A percentile compares a stretch with the other conserved stretches of the same genome.
These are phyloP conservation scores for Claviceps sp. DNA, from an alignment of 2,329 filamentous ascomycete genomes.

Conservation along the genomic window DNA sequence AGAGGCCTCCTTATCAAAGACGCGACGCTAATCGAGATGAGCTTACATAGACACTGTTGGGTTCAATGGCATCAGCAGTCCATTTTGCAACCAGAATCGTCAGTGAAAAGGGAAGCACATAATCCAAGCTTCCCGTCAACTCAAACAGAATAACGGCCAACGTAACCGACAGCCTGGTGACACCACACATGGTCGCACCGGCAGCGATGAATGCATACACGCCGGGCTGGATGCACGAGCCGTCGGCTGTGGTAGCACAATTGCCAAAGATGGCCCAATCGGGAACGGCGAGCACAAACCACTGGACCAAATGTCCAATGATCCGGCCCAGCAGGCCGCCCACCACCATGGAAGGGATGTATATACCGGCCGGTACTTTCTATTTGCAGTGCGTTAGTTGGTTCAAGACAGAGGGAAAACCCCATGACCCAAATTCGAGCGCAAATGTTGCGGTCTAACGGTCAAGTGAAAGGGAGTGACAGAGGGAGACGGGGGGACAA, in stretches of 20 bases:
- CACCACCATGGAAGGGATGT: constrained; percentile 97
- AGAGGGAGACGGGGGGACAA: no score
- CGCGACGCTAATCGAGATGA: neutral
- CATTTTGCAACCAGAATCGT: constrained; percentile 93
- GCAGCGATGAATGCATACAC: constrained; percentile 92
- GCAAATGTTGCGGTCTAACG: no score
- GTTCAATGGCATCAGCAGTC: constrained; percentile 92
- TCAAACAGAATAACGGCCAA: constrained; percentile 93
- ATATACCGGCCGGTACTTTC: constrained; percentile 93
- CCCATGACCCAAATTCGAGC: no score
- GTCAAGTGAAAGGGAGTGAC: no score
- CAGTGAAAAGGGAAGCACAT: constrained; percentile 87
- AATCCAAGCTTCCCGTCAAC: constrained; percentile 84
- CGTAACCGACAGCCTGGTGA: constrained; percentile 85
- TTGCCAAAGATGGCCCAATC: constrained; percentile 58
- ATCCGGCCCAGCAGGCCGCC: constrained; percentile 83
- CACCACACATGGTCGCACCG: constrained; percentile 94
- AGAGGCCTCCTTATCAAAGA: constrained; percentile 5
- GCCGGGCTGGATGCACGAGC: constrained; percentile 87
- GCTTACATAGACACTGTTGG: constrained; percentile 77
- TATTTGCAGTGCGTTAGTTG: constrained; percentile 16
- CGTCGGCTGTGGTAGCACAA: constrained; percentile 57
- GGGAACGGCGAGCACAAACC: constrained; percentile 61
- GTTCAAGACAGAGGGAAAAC: neutral
- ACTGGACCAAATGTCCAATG: constrained; percentile 76